Evolutionary conservation across 1,284 basidiomycete species (phyloP), one percentile per base, ranked within the genome.

Genomic region (Leccinum subrobustum): DNA sequence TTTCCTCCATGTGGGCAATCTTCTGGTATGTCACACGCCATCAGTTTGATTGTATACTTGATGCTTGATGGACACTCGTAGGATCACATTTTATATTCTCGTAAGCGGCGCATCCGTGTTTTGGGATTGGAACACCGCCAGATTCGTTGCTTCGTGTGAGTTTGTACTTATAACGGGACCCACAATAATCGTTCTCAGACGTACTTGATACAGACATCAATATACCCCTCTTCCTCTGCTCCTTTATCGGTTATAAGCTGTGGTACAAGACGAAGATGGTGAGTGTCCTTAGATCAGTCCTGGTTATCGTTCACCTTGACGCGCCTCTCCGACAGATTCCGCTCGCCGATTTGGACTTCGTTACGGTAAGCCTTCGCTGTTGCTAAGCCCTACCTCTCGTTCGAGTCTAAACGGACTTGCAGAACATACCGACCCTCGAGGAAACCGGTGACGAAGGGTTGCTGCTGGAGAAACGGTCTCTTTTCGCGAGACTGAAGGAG

Each of bases 231-330:
- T 66, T 70, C 54, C 51, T 65, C 52, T 48, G 20, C 12, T 62
- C 71, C 37, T 66, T 60, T 39, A 5, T 66, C 6, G 59, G 62
- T 14, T 69, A 81, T 83, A 88, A 78, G 52, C 81, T 59, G 64
- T 70, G 70, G 83, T 84, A 84, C 75, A 79, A 78, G 66, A 86
- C 84, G 4, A 78, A 78, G 56, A 67, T 81, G 18, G 68, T 69
- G 31, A 65, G 70, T 47, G 56, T 58, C 35, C 6, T 9, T 9
- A 29, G 25, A 6, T 3, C 12, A 1, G 12, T 16, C n/a, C 25
- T 37, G 29, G 6, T 31, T 9, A 18, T 48, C 5, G 16, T 56
- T 51, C 9, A 20, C 27, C 14, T 23, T 23, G 4, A 16, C 6
- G 2, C 8, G 1, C 3, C 4, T 54, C 52, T 14, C 1, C 47